phyloP scores from a whole-genome alignment of 257 asterid genomes.

The Cordia subcordata region DNA sequence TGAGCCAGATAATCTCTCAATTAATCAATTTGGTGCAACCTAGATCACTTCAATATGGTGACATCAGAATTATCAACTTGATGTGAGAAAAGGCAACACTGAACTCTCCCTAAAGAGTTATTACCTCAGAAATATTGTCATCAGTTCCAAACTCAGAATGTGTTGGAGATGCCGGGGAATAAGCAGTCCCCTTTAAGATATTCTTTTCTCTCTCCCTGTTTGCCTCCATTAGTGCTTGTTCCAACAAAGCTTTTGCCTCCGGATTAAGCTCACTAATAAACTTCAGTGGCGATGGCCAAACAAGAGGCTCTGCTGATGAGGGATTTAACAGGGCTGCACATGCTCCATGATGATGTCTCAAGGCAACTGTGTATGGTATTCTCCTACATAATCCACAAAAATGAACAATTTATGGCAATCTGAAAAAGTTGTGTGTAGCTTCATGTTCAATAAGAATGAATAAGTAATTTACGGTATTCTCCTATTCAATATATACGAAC shows the following conservation, averaged over 20 bases:
- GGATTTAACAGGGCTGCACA: slow-evolving; percentile 92
- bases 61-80: too few relatives aligned
- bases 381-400: slow-evolving; percentile 47
- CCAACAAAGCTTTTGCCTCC: slow-evolving; percentile 76
- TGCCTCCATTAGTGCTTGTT: slow-evolving; percentile 74
- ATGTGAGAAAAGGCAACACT: slow-evolving; percentile 1
- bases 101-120: too few relatives aligned
- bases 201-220: slow-evolving; percentile 73
- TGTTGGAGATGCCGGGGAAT: slow-evolving; percentile 52
- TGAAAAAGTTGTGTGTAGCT: background rate
- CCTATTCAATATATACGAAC: background rate
- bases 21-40: too few relatives aligned
- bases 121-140: slow-evolving; percentile 72
- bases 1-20: too few relatives aligned
- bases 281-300: slow-evolving; percentile 94
- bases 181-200: slow-evolving; percentile 57
- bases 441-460: background rate
- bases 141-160: slow-evolving; percentile 50
- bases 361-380: slow-evolving; percentile 79
- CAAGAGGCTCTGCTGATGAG: slow-evolving; percentile 91
- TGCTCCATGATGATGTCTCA: slow-evolving; percentile 64
- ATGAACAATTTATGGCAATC: background rate
- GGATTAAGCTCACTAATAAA: slow-evolving; percentile 81
- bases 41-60: too few relatives aligned
- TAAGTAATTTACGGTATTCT: too few relatives aligned